Base-by-base conservation (phyloP, 2,329 filamentous ascomycete species). In the Diaporthe eres region DNA sequence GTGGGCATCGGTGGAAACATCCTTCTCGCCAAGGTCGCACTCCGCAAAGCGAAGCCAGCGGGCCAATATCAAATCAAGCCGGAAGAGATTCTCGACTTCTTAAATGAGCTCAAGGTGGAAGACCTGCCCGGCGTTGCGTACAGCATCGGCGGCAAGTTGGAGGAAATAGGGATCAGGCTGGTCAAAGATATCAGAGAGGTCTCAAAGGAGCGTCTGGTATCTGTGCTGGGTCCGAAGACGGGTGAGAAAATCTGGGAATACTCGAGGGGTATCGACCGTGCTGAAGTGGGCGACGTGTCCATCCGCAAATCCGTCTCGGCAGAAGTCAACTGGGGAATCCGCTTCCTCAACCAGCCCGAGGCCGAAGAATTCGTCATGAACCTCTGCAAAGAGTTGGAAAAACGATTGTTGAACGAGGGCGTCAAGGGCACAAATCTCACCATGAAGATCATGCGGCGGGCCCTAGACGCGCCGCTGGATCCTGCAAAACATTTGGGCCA, bases 301-400 rank as follows among this genome's bases (percentile, higher is more conserved):
- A 88, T 95, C 22, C 92, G 97, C 72, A 99, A 98, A 82, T 98
- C 96, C 0, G 95, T 99, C 0, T 98, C 97, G 2, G 96, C 96
- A 1, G 97, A 99, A 82, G 95, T 99, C 77, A 99, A 97, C 80
- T 99, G 97, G 97, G 97, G 97, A 3, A 98, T 99, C 74, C 92
- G 97, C 8, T 99, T 99, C 82, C 92, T 97, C 79, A 97, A 90
- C 76, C 95, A 98, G 81, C 89, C 91, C n/a, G 96, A 99, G 84
- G 96, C 95, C 0, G 96, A 98, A 76, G 95, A 97, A 78, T 99
- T 99, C 82, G 90, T 98, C 42, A 87, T 91, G 77, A 97, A 94
- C 78, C 86, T 99, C 0, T 97, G 94, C 81, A 93, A 93, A 74
- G 97, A 99, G 83, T 86, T 99, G 9, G 92, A 96, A 79, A 93